Conservation (phyloP, 257 asterid genomes). For the Prunella vulgaris region DNA sequence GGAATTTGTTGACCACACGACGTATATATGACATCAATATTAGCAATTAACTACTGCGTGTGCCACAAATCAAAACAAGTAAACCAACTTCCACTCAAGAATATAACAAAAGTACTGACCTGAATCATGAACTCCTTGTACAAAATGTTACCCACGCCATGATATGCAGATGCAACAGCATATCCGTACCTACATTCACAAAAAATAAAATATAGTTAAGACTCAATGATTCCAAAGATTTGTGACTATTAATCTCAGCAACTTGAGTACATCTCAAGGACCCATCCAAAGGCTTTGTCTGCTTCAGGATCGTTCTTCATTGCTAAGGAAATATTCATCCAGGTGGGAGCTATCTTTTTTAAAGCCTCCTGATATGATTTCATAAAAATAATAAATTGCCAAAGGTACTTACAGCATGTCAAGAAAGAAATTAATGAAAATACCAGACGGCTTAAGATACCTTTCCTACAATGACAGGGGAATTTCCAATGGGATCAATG, state of each 20-base stretch:
- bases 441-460: constrained; percentile 26
- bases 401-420: constrained; percentile 1
- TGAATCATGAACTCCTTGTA: constrained; percentile 96
- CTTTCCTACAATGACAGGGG: constrained; percentile 92
- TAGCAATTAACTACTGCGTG: neutral
- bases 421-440: constrained; percentile 4
- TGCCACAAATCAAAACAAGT: neutral
- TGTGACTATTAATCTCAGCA: neutral
- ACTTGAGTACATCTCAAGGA: constrained; percentile 80
- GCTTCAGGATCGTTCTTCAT: constrained; percentile 95
- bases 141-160: constrained; percentile 70
- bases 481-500: constrained; percentile 93
- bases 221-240: neutral
- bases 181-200: constrained; percentile 73
- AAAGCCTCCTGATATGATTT: constrained; percentile 51
- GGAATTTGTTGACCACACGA: no score
- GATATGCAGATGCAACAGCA: constrained; percentile 88
- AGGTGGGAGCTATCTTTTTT: constrained; percentile 82
- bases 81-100: neutral
- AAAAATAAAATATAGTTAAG: constrained; percentile 2
- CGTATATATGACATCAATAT: no score
- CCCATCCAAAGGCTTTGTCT: constrained; percentile 98
- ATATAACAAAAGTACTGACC: constrained; percentile 32
- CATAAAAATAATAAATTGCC: neutral
- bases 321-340: constrained; percentile 96